Conservation (phyloP, 1,139 yeast genomes). For the Sugiyamaella novakii region DNA sequence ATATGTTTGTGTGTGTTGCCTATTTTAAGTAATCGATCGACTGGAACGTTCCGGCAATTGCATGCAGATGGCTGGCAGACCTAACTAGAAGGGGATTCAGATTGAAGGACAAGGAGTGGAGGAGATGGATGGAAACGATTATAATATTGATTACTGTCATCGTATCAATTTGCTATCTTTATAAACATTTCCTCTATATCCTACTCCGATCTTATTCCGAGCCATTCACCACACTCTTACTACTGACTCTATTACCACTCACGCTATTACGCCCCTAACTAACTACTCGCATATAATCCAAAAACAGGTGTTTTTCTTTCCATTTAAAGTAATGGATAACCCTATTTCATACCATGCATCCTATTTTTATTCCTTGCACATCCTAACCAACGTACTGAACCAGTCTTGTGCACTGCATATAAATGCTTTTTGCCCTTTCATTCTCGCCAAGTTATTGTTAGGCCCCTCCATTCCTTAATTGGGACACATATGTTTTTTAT, state of each 20-base stretch:
- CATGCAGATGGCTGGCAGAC: slow-evolving; percentile 1
- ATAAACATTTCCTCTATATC: no score
- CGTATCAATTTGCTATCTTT: neutral
- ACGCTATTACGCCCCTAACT: slow-evolving; percentile 5
- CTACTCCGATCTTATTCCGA: no score
- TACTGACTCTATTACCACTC: no score
- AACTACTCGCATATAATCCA: no score
- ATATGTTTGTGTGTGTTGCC: neutral
- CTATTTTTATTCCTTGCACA: slow-evolving; percentile 11
- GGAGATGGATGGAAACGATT: no score
- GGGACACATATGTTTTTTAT: slow-evolving; percentile 6
- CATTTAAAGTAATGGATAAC: slow-evolving; percentile 2
- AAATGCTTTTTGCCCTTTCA: slow-evolving; percentile 1
- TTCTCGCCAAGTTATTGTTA: slow-evolving; percentile 10
- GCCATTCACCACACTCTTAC: no score
- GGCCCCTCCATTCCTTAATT: slow-evolving; percentile 6
- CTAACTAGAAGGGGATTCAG: slow-evolving; percentile 11
- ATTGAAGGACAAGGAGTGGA: neutral
- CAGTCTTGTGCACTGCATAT: slow-evolving; percentile 4
- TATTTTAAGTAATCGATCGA: slow-evolving; percentile 3
- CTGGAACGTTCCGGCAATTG: slow-evolving; percentile 14
- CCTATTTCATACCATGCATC: no score
- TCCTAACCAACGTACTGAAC: neutral
- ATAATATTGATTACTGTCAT: no score
- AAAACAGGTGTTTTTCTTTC: slow-evolving; percentile 5